These are phyloP conservation scores for Deuterostichococcus epilithicus DNA, from an alignment of 139 green algal species.

Conservation along the genomic window DNA sequence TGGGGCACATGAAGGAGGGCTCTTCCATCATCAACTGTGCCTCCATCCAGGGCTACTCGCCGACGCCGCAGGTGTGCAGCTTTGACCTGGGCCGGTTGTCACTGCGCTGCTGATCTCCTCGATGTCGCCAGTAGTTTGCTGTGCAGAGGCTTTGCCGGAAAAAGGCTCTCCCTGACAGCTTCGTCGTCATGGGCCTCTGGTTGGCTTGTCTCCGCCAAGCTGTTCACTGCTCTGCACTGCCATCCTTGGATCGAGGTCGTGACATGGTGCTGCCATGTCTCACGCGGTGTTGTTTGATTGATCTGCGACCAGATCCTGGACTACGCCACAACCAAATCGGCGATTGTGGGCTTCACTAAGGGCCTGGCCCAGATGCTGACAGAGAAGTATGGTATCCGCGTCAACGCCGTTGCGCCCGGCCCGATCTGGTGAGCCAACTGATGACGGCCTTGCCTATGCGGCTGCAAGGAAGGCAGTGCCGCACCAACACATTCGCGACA, in stretches of 20 bases:
- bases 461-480: background rate
- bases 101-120: too few species aligned
- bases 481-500: background rate
- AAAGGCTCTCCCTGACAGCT: too few species aligned
- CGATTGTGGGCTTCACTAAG: conserved; percentile 12
- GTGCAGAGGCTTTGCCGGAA: too few species aligned
- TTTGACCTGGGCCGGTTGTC: too few species aligned
- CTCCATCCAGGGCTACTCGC: conserved; percentile 23
- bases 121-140: too few species aligned
- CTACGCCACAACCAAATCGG: conserved; percentile 25
- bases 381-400: conserved; percentile 6
- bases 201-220: too few species aligned
- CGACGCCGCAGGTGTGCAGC: background rate
- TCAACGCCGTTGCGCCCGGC: conserved; percentile 16
- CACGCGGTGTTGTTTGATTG: background rate
- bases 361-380: conserved; percentile 1
- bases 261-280: too few species aligned
- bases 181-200: too few species aligned
- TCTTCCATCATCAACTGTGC: conserved; percentile 12
- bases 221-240: too few species aligned
- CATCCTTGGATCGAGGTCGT: too few species aligned
- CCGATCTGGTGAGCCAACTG: conserved; percentile 8
- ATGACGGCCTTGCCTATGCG: too few species aligned
- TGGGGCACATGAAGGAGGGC: background rate
- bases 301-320: conserved; percentile 15